Evolutionary conservation across 768 basidiomycete genomes (phyloP), one percentile per base, ranked within the genome.

Genomic region (Gyrodon lividus): DNA sequence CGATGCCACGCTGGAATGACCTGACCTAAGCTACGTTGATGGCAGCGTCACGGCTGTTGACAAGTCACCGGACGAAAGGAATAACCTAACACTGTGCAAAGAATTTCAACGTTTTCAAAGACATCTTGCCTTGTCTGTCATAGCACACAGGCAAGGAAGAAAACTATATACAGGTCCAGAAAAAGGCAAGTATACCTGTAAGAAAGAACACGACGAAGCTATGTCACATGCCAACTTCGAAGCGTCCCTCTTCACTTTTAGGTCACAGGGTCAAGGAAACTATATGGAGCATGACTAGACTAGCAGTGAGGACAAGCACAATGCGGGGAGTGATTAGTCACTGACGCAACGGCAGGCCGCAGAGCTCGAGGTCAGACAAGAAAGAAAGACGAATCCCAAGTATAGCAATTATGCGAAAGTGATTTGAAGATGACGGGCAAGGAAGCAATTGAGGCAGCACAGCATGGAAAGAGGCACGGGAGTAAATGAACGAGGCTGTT

Each of bases 231-330:
- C 28, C 28, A 10, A 28, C 28, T 28, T 28, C n/a, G n/a, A n/a
- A n/a, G n/a, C n/a, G n/a, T 12, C 33, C 35, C 35, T 37, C 35
- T 7, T n/a, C 35, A 3, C 35, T 6, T 19, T 19, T 17, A 19
- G 35, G 9, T 37, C 35, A 37, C 35, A 19, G 35, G 35, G 35
- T n/a, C 35, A 37, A 37, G 35, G 6, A 37, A n/a, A 37, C 39
- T 37, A 53, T 28, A 49, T 20, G 41, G 49, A 42, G 26, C 19
- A 59, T 60, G 58, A 51, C 54, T 4, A 30, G 39, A n/a, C n/a
- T n/a, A n/a, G n/a, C n/a, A n/a, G n/a, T n/a, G n/a, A 44, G 42
- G 17, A 26, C 17, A 23, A 46, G 30, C 14, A 31, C 31, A 46
- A 31, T 16, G 19, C n/a, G 22, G 17, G 12, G 14, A 10, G 10